Conservation (phyloP, 495 filamentous ascomycete genomes). For the Podospora bellae-mahoneyi region DNA sequence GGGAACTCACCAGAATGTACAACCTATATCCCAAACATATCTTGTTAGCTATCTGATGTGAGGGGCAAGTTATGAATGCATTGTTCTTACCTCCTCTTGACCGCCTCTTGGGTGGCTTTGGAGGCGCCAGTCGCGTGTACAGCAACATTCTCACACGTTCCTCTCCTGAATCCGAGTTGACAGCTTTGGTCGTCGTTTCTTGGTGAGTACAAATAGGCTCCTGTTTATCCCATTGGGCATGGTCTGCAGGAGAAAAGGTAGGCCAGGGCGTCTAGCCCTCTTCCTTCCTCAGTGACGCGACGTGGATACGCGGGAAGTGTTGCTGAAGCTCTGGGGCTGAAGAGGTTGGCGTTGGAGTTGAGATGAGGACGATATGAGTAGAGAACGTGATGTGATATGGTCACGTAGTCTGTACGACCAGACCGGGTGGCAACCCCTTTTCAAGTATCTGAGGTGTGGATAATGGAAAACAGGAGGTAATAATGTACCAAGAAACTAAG, state of each 20-base stretch:
- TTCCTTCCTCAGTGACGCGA: not conserved
- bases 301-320: not conserved
- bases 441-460: not conserved
- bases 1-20: constrained; percentile 54
- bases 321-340: not conserved
- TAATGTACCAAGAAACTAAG: not conserved
- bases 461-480: not conserved
- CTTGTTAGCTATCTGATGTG: constrained; percentile 13
- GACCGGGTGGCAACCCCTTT: not conserved
- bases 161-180: not conserved
- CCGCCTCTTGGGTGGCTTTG: constrained; percentile 58
- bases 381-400: not conserved
- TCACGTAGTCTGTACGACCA: not conserved
- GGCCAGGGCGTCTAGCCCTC: not conserved
- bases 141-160: constrained; percentile 47
- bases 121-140: constrained; percentile 54
- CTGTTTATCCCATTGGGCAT: constrained; percentile 9
- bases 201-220: not conserved
- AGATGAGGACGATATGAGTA: not conserved
- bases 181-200: not conserved
- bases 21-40: constrained; percentile 40
- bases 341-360: not conserved
- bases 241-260: not conserved
- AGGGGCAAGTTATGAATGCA: constrained; percentile 1
- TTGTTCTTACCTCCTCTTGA: constrained; percentile 57